Base-by-base conservation (phyloP, 2,329 filamentous ascomycete species). In the Monilinia fructicola region DNA sequence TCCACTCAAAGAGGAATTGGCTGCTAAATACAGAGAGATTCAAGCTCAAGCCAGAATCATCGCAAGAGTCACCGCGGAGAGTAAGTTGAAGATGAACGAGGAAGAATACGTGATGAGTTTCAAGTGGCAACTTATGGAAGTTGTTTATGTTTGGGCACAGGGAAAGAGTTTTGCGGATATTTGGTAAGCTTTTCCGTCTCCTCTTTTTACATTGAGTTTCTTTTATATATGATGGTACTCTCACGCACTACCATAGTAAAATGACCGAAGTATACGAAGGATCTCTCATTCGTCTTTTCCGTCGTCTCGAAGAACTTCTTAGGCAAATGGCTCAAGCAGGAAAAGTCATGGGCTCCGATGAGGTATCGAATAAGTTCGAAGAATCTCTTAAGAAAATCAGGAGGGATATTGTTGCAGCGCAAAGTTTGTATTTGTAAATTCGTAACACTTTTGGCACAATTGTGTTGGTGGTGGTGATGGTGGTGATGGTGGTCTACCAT, bases 181-280 rank as follows among this genome's bases (percentile, higher is more conserved):
- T 69, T 98, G 95, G 94, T 97, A 86, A 76, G 92, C 86, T 66
- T 23, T 2, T 38, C 50, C 71, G 60, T 71, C 21, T 42, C 26
- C 9, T 23, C 2, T 18, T 26, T 2, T 62, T n/a, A 14, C 14
- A n/a, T 52, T 42, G 14, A n/a, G 14, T 26, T 38, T 48, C n/a
- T n/a, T 9, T 48, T 18, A 10, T 18, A 3, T 5, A n/a, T 35
- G 38, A 54, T n/a, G 2, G 9, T 44, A 18, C 42, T 56, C 28
- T 56, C 28, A 56, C 53, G 10, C n/a, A 6, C 1, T 9, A 1
- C 1, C 10, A 16, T 38, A 96, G 94, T 80, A 96, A 96, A 92
- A 97, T 99, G 93, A 98, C 95, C 38, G 94, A 97, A 74, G 92
- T 94, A 38, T 99, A 97, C 79, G 95, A 99, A 81, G 95, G 95